These are phyloP conservation scores for Globisporangium paddicum DNA, from an alignment of 352 stramenopile species.

Conservation along the genomic window DNA sequence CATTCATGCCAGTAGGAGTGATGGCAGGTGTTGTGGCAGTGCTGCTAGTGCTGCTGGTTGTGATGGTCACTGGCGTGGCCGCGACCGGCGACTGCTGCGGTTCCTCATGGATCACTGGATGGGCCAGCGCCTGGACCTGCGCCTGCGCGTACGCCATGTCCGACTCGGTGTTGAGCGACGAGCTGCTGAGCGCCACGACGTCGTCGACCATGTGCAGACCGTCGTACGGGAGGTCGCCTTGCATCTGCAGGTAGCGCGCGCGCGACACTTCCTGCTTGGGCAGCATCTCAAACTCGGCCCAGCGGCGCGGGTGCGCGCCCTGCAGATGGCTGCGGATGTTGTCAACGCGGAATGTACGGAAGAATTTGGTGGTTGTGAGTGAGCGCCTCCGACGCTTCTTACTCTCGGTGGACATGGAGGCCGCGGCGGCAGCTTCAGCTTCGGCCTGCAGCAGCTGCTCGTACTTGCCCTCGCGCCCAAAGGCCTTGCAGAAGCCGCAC, in stretches of 20 bases:
- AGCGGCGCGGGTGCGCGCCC: constrained; percentile 66
- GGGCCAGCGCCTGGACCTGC: constrained; percentile 33
- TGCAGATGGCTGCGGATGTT: constrained; percentile 85
- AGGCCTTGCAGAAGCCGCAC: constrained; percentile 83
- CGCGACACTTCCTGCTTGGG: constrained; percentile 67
- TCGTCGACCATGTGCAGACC: constrained; percentile 63
- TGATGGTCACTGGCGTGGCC: background rate
- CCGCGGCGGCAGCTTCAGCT: constrained; percentile 25
- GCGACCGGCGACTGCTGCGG: background rate
- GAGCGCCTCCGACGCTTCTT: constrained; percentile 77
- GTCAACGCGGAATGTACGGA: constrained; percentile 78
- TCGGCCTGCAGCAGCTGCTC: constrained; percentile 63
- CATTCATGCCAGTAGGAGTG: background rate
- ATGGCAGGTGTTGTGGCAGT: background rate
- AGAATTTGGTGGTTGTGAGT: constrained; percentile 86
- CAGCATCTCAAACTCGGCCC: constrained; percentile 75
- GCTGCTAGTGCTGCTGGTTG: background rate
- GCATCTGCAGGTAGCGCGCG: constrained; percentile 53
- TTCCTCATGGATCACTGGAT: constrained; percentile 20
- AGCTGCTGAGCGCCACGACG: constrained; percentile 50
- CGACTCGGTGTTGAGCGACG: constrained; percentile 41
- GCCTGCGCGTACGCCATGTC: constrained; percentile 61
- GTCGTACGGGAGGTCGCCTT: constrained; percentile 67
- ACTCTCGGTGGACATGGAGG: constrained; percentile 20
- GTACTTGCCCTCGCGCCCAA: constrained; percentile 73